These are phyloP conservation scores for Lyophyllum decastes DNA, from an alignment of 768 basidiomycete species.

Conservation along the genomic window DNA sequence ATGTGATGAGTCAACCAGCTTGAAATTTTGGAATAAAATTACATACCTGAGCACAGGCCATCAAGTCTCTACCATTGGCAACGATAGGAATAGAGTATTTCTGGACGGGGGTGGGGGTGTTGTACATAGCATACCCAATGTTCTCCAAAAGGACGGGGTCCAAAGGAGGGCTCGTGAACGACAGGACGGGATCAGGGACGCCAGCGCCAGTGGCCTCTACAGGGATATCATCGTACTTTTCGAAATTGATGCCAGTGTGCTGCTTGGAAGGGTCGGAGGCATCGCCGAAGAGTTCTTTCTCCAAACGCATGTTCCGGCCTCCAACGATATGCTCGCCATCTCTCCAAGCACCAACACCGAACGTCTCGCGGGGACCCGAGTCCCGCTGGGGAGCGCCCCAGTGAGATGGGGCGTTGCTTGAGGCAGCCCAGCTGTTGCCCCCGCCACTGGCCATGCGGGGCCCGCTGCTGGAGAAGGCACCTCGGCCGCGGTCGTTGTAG, in stretches of 20 bases:
- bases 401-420: constrained; percentile 28
- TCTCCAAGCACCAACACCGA: constrained; percentile 80
- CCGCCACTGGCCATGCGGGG: constrained; percentile 42
- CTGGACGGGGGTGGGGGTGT: constrained; percentile 97
- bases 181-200: constrained; percentile 92
- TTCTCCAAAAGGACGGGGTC: constrained; percentile 95
- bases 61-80: constrained; percentile 82
- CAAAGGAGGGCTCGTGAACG: constrained; percentile 87
- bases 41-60: constrained; percentile 91
- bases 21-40: constrained; percentile 2
- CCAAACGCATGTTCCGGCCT: constrained; percentile 79
- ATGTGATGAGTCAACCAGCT: constrained; percentile 9
- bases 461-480: constrained; percentile 36
- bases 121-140: constrained; percentile 90
- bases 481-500: constrained; percentile 39
- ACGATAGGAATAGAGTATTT: constrained; percentile 99
- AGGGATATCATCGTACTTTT: constrained; percentile 99
- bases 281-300: constrained; percentile 96
- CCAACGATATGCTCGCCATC: constrained; percentile 90
- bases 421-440: constrained; percentile 47
- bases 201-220: constrained; percentile 97
- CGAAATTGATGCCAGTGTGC: constrained; percentile 98
- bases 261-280: constrained; percentile 82
- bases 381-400: constrained; percentile 37
- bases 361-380: constrained; percentile 49